phyloP scores from a whole-genome alignment of 176 grass and related monocot genomes.

The Cenchrus fungigraminus region DNA sequence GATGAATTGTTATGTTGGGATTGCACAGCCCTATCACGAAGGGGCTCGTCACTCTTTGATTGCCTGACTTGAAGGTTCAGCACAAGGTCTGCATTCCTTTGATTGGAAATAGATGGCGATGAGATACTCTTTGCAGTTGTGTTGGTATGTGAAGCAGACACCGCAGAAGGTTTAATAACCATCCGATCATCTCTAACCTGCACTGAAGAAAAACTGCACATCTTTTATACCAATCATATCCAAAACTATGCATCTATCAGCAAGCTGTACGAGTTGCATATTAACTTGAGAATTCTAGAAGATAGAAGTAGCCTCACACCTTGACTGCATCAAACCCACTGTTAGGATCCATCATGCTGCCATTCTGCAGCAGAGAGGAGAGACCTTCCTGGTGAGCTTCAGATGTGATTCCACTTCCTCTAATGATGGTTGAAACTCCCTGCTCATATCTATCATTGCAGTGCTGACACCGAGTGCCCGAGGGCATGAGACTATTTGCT shows the following conservation, averaged over 20 bases:
- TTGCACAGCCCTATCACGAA: conserved; percentile 42
- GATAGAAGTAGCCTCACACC: conserved; percentile 62
- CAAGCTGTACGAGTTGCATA: not conserved
- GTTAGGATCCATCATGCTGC: conserved; percentile 47
- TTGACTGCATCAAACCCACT: conserved; percentile 67
- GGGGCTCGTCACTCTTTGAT: conserved; percentile 63
- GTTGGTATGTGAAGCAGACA: conserved; percentile 27
- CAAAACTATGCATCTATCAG: conserved; percentile 29
- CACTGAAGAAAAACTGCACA: conserved; percentile 71
- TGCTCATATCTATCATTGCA: conserved; percentile 84
- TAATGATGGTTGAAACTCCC: conserved; percentile 67
- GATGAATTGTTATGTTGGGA: conserved; percentile 25
- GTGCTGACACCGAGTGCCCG: conserved; percentile 60
- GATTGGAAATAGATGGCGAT: conserved; percentile 51
- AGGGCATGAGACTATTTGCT: conserved; percentile 45
- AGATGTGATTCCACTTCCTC: conserved; percentile 51
- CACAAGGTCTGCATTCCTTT: conserved; percentile 62
- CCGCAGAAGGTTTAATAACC: conserved; percentile 49
- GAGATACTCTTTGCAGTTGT: conserved; percentile 58
- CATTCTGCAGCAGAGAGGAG: conserved; percentile 68
- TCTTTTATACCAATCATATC: conserved; percentile 59
- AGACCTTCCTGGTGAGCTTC: conserved; percentile 53
- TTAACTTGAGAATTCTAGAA: conserved; percentile 16
- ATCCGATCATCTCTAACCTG: conserved; percentile 80
- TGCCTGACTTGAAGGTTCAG: conserved; percentile 56